Conservation (phyloP, 1,284 basidiomycete genomes). For the Irpex rosettiformis region DNA sequence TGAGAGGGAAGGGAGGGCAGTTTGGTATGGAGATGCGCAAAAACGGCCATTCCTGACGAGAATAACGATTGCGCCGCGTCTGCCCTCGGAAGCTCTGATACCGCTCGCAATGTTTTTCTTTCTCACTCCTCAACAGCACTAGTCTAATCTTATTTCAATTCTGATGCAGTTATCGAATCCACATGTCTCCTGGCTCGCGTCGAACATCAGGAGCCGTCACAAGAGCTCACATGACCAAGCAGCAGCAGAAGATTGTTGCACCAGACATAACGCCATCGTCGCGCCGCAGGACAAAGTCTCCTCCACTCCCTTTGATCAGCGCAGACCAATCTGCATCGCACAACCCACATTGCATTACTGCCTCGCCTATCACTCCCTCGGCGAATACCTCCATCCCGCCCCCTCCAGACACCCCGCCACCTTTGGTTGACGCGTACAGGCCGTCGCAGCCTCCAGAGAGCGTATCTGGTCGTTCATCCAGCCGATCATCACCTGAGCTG, state of each 20-base stretch:
- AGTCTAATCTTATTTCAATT: neutral
- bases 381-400: constrained; percentile 14
- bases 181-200: constrained; percentile 68
- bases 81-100: neutral
- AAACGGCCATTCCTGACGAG: too few species aligned
- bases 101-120: neutral
- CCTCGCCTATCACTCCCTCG: constrained; percentile 20
- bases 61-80: too few species aligned
- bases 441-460: constrained; percentile 16
- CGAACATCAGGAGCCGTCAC: constrained; percentile 49
- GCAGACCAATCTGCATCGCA: constrained; percentile 10
- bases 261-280: constrained; percentile 3
- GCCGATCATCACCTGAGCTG: constrained; percentile 21
- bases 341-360: constrained; percentile 19
- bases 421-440: constrained; percentile 19
- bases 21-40: too few species aligned
- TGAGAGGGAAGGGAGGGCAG: too few species aligned
- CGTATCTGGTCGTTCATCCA: constrained; percentile 18
- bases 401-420: constrained; percentile 30
- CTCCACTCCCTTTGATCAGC: neutral
- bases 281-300: constrained; percentile 8
- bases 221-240: constrained; percentile 39
- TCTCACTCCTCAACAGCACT: neutral
- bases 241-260: constrained; percentile 14
- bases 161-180: constrained; percentile 58